Percentiles rank a stretch among this genome's conserved stretches.
phyloP scores from a whole-genome alignment of 177 flowering plant species.

The Vitis hybrid region DNA sequence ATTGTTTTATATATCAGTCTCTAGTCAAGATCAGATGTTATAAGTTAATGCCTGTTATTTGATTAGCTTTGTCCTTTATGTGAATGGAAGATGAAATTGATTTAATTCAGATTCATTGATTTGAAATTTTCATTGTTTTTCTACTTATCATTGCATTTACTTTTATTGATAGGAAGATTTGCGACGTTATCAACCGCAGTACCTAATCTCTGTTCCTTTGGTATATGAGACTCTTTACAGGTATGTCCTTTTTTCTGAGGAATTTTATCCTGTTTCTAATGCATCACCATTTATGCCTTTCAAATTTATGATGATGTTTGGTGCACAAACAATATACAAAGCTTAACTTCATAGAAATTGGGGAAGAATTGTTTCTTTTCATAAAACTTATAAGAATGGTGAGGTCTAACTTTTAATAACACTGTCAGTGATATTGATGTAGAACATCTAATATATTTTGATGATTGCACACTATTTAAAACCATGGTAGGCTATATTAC shows the following conservation, averaged over 20 bases:
- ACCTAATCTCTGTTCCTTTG: conserved; percentile 84
- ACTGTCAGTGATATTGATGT: not conserved
- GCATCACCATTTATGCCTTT: not conserved
- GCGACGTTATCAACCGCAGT: conserved; percentile 72
- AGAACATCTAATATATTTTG: not conserved
- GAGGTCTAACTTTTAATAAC: not conserved
- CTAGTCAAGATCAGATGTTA: not conserved
- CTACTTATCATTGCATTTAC: conserved; percentile 5
- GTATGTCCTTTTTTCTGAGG: conserved; percentile 33
- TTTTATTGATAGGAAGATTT: conserved; percentile 72
- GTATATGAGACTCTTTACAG: conserved; percentile 92
- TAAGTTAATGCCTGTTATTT: no score
- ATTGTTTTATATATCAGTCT: not conserved
- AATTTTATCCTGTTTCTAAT: not conserved
- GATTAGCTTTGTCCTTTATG: no score
- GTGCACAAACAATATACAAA: no score
- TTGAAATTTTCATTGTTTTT: not conserved
- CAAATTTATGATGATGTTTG: no score
- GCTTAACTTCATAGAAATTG: not conserved
- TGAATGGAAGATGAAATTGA: not conserved
- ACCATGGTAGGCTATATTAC: not conserved
- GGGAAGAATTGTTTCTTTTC: not conserved
- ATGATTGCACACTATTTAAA: not conserved
- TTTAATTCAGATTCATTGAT: not conserved
- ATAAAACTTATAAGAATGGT: not conserved